Percentiles rank a stretch among this genome's conserved stretches.
Evolutionary conservation across 1,284 basidiomycete genomes (phyloP).

Genomic region (Puccinia horiana): DNA sequence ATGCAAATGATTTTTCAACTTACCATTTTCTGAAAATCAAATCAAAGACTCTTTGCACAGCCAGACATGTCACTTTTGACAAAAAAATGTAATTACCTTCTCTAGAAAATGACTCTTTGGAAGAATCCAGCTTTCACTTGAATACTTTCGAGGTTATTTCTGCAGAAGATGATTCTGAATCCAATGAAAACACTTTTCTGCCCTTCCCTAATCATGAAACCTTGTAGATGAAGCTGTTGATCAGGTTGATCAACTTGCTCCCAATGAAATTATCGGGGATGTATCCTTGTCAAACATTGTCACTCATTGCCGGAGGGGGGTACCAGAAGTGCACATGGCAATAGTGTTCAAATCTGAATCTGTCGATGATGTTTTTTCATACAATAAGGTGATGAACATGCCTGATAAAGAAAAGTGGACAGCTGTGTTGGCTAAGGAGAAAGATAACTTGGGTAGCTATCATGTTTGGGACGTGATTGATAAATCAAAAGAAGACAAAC

Average conservation of each 20-base stretch:
- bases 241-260: no score
- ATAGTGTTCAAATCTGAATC: neutral
- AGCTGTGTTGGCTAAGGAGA: neutral
- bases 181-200: neutral
- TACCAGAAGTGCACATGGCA: neutral
- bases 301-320: neutral
- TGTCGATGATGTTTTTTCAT: neutral
- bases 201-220: neutral
- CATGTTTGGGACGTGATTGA: slow-evolving; percentile 9
- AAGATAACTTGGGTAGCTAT: neutral
- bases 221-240: neutral
- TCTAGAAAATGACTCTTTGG: neutral
- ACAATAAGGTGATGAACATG: neutral
- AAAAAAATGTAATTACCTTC: neutral
- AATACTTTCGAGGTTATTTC: neutral
- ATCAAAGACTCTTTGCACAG: neutral
- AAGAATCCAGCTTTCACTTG: neutral
- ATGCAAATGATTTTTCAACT: neutral
- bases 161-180: neutral
- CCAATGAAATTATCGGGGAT: slow-evolving; percentile 11
- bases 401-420: slow-evolving; percentile 4
- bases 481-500: neutral
- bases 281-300: neutral
- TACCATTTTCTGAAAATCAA: neutral
- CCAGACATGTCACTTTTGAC: neutral